Evolutionary conservation across 2,329 filamentous ascomycete species (phyloP).

Genomic region (Plectosphaerella sp.): DNA sequence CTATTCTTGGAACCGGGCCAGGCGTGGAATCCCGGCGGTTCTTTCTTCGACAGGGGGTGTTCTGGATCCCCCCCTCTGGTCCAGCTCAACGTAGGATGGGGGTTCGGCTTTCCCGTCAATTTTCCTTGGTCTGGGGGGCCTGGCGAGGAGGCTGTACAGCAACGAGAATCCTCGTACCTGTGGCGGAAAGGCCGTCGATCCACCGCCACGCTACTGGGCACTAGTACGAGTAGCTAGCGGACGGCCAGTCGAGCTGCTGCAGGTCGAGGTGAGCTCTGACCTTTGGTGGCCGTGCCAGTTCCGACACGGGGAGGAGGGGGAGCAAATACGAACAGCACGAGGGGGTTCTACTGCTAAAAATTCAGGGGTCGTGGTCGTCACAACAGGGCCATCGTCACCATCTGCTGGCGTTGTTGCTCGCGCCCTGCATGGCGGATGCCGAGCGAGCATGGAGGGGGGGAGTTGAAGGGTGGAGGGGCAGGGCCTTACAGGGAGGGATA

Average conservation of each 20-base stretch:
- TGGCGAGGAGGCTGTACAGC: background rate
- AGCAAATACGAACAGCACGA: too few species aligned
- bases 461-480: too few species aligned
- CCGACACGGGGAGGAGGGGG: too few species aligned
- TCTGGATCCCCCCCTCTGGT: background rate
- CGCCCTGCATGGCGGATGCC: too few species aligned
- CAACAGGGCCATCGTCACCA: too few species aligned
- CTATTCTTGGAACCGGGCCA: background rate
- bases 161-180: background rate
- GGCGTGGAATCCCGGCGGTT: background rate
- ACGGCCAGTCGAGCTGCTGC: background rate
- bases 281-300: too few species aligned
- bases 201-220: background rate
- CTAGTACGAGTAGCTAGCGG: background rate
- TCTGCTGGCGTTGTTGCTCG: too few species aligned
- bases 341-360: too few species aligned
- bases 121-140: background rate
- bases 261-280: too few species aligned
- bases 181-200: background rate
- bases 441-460: too few species aligned
- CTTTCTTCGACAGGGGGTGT: background rate
- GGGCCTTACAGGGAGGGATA: background rate
- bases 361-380: too few species aligned
- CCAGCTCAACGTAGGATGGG: background rate
- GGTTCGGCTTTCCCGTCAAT: background rate